Percentiles rank a stretch among this genome's conserved stretches.
Evolutionary conservation across 177 flowering plant species (phyloP).

Genomic region (Vitis hybrid): DNA sequence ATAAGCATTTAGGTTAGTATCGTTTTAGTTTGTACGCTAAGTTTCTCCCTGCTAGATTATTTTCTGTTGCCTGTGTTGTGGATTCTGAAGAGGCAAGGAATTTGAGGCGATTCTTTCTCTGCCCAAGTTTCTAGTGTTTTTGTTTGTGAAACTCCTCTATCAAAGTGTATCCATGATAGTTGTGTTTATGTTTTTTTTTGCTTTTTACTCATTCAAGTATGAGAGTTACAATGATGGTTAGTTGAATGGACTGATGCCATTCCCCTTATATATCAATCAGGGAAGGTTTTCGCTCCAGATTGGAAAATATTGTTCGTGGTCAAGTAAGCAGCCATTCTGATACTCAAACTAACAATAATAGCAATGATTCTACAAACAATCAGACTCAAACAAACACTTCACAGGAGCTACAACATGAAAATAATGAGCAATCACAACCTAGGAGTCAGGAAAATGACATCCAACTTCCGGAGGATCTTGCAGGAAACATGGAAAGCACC

Average conservation of each 20-base stretch:
- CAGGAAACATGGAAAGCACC: constrained; percentile 26
- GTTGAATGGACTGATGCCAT: constrained; percentile 4
- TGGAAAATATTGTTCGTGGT: constrained; percentile 79
- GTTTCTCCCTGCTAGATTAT: no score
- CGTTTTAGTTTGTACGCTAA: no score
- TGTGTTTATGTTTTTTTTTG: not conserved
- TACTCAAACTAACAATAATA: constrained; percentile 17
- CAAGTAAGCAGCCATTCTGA: constrained; percentile 63
- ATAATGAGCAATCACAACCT: constrained; percentile 34
- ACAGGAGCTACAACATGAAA: constrained; percentile 33
- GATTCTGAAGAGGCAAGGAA: no score
- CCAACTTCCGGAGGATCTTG: constrained; percentile 29
- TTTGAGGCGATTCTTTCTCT: no score
- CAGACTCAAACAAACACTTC: constrained; percentile 17
- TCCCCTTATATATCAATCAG: constrained; percentile 28
- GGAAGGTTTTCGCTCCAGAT: constrained; percentile 82
- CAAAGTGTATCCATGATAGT: not conserved
- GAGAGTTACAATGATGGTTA: not conserved
- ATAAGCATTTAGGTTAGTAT: no score
- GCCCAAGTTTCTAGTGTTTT: no score
- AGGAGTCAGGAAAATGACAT: constrained; percentile 34
- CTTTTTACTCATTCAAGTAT: not conserved
- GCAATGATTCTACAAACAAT: constrained; percentile 29
- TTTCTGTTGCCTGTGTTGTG: no score
- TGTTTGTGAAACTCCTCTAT: no score